A percentile compares a stretch with the other conserved stretches of the same genome.
phyloP scores from a whole-genome alignment of 2,329 filamentous ascomycete genomes.

The Clonostachys chloroleuca region DNA sequence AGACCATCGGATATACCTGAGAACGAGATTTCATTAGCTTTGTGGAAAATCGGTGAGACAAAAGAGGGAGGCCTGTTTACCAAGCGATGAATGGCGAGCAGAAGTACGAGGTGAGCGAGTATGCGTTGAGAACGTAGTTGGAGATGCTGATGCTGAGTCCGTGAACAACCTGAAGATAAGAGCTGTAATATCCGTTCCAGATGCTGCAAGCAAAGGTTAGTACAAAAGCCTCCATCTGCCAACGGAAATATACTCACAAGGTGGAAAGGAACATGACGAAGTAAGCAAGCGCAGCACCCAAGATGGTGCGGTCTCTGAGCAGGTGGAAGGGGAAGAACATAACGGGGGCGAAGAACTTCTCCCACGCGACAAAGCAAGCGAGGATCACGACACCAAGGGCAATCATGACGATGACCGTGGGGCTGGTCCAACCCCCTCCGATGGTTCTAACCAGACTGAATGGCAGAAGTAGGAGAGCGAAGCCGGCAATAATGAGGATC shows the following conservation, averaged over 20 bases:
- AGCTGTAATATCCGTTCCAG: constrained; percentile 50
- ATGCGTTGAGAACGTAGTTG: constrained; percentile 43
- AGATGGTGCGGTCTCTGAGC: constrained; percentile 40
- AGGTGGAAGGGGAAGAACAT: constrained; percentile 52
- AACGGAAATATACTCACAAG: no score
- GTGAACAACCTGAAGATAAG: constrained; percentile 49
- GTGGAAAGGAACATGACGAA: constrained; percentile 27
- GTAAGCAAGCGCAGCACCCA: constrained; percentile 28
- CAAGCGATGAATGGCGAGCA: constrained; percentile 11
- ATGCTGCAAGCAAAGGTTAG: constrained; percentile 32
- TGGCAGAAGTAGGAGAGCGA: constrained; percentile 59
- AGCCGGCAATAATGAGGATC: constrained; percentile 50
- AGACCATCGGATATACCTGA: constrained; percentile 27
- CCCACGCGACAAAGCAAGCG: constrained; percentile 47
- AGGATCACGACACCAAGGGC: constrained; percentile 56
- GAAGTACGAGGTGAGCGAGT: constrained; percentile 39
- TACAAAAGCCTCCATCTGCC: no score
- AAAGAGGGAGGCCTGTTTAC: no score
- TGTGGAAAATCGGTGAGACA: no score
- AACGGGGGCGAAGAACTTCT: constrained; percentile 50
- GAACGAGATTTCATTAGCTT: no score
- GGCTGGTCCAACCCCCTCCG: constrained; percentile 43
- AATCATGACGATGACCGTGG: constrained; percentile 54
- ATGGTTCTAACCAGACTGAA: constrained; percentile 49
- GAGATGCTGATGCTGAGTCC: constrained; percentile 33